Base-by-base conservation (phyloP, 164 flowering plant species). In the Piper betle region DNA sequence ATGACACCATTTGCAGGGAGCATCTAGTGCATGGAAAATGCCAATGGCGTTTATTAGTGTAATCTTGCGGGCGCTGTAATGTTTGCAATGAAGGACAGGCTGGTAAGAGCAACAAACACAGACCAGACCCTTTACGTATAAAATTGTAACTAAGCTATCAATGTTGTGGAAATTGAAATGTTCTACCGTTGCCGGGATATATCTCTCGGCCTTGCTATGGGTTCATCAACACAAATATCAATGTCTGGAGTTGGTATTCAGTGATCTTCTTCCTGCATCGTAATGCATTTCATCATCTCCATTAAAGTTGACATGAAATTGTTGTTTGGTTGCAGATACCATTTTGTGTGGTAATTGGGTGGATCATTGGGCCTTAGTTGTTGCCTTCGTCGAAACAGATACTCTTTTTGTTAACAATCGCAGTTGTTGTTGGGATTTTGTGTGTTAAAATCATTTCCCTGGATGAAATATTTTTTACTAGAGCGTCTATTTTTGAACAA, bases 81-180 rank as follows among this genome's bases (percentile, higher is more conserved):
- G 79, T 86, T 86, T 73, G 89, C 90, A 25, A 81, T 80, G 80
- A 86, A 82, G 71, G 87, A 86, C 70, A 86, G 84, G 70, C 80
- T 84, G 70, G 93, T 86, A 78, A 67, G 83, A 68, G 11, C 38
- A 56, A 61, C 16, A 40, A 39, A 17, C 37, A 37, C 11, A 57
- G 53, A 46, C 6, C n/a, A n/a, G 38, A 46, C 6, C 3, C 41
- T 48, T 39, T 25, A 41, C 46, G 18, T 42, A 18, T 41, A 38
- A 6, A 42, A 19, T 52, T 33, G 5, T 6, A 25, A 39, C 15
- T 8, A 3, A 9, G 52, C 18, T 3, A 60, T 8, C 56, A 57
- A 4, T 62, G 12, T 48, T 17, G 42, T 11, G 16, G 18, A 25
- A 33, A 25, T 10, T 58, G 11, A n/a, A n/a, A 16, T 59, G 65